Evolutionary conservation across 768 basidiomycete genomes (phyloP).

Genomic region (Cystoderma amianthinum): DNA sequence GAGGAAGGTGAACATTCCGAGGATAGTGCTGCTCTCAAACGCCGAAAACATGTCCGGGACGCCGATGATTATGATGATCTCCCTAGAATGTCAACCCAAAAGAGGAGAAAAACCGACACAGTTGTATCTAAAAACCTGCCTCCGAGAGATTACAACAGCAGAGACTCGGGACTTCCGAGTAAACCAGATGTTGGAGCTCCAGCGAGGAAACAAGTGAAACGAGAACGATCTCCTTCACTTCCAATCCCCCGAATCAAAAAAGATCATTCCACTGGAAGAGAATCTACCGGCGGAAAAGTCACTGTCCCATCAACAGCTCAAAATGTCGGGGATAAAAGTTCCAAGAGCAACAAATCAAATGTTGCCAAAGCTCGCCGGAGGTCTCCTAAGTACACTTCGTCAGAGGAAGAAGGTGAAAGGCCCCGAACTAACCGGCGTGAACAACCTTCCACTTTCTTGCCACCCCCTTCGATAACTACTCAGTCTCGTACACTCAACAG

Average conservation of each 20-base stretch:
- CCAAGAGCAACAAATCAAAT: slow-evolving; percentile 7
- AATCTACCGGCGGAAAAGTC: slow-evolving; percentile 8
- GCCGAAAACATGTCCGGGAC: slow-evolving; percentile 27
- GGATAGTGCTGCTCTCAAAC: slow-evolving; percentile 23
- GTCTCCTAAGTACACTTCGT: slow-evolving; percentile 62
- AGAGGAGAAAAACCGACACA: slow-evolving; percentile 33
- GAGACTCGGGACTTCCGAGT: slow-evolving; percentile 7
- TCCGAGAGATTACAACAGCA: slow-evolving; percentile 28
- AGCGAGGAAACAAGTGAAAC: not conserved
- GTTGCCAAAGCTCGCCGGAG: slow-evolving; percentile 36
- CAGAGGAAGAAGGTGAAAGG: slow-evolving; percentile 50
- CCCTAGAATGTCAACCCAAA: slow-evolving; percentile 14
- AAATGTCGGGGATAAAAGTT: slow-evolving; percentile 1
- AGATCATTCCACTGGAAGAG: slow-evolving; percentile 16
- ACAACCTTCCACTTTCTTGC: slow-evolving; percentile 4
- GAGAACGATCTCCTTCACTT: slow-evolving; percentile 8
- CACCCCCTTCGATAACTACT: slow-evolving; percentile 4
- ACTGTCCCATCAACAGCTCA: slow-evolving; percentile 12
- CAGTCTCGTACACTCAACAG: slow-evolving; percentile 20
- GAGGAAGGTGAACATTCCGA: slow-evolving; percentile 18
- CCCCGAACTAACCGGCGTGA: slow-evolving; percentile 10
- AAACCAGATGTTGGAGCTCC: not conserved
- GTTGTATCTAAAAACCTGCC: not conserved
- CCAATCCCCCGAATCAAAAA: slow-evolving; percentile 30
- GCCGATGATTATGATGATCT: slow-evolving; percentile 17